Conservation (phyloP, 108 stramenopile genomes). For the Discostella stelligeroides region DNA sequence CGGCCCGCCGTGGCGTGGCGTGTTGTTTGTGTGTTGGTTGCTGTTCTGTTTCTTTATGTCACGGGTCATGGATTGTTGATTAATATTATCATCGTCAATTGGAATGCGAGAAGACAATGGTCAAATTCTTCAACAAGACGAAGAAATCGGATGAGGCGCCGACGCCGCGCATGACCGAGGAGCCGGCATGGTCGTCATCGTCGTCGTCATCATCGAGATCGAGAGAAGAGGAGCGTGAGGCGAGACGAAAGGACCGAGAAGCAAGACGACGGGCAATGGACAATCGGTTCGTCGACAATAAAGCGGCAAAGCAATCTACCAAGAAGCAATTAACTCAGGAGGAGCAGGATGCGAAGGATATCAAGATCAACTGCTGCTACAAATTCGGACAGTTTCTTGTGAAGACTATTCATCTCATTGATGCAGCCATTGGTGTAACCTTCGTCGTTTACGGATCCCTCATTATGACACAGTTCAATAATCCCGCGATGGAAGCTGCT, state of each 20-base stretch:
- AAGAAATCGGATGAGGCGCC: constrained; percentile 1
- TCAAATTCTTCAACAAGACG: constrained; percentile 7
- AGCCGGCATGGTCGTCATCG: background rate
- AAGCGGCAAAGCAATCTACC: constrained; percentile 5
- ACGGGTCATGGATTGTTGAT: too few species aligned
- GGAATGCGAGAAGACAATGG: background rate
- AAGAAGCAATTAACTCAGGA: constrained; percentile 12
- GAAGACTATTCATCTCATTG: constrained; percentile 32
- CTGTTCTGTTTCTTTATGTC: too few species aligned
- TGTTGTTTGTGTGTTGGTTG: too few species aligned
- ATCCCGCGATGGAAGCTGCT: constrained; percentile 33
- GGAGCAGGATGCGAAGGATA: constrained; percentile 28
- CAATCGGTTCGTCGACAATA: background rate
- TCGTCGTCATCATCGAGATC: too few species aligned
- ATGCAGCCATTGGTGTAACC: constrained; percentile 23
- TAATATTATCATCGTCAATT: background rate
- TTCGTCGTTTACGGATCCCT: constrained; percentile 27
- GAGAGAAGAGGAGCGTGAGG: constrained; percentile 8
- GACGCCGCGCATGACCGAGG: constrained; percentile 9
- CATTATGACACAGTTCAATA: constrained; percentile 17
- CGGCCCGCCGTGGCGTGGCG: too few species aligned
- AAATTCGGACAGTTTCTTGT: constrained; percentile 25
- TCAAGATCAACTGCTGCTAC: constrained; percentile 40
- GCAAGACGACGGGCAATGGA: constrained; percentile 8
- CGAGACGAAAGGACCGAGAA: constrained; percentile 11